A percentile compares a stretch with the other conserved stretches of the same genome.
phyloP scores from a whole-genome alignment of 169 alveolate genomes.

The Toxoplasma gondii region DNA sequence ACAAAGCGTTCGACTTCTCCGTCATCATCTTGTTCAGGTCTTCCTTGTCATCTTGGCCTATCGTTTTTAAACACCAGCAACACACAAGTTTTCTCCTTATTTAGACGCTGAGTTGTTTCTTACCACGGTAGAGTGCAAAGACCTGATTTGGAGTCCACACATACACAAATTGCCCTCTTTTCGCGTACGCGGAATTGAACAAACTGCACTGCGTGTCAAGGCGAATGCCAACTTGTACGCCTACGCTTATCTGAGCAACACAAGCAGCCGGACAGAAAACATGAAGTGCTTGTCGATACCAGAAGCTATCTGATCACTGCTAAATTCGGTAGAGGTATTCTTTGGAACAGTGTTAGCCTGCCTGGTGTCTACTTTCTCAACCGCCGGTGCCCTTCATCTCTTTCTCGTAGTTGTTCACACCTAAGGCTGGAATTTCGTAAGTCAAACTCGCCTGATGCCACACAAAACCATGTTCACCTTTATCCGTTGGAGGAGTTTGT shows the following conservation, averaged over 20 bases:
- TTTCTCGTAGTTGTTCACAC: neutral
- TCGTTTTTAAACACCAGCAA: neutral
- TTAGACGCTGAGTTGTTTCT: neutral
- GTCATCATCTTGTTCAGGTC: neutral
- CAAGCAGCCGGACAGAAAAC: neutral
- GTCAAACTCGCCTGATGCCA: neutral
- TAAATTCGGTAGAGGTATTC: neutral
- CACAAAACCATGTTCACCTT: neutral
- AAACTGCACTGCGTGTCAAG: neutral
- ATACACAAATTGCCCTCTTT: too few relatives aligned
- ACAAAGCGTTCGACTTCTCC: neutral
- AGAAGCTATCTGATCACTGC: neutral
- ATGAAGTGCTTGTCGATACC: neutral
- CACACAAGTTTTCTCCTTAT: neutral
- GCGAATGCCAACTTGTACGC: neutral
- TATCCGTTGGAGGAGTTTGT: neutral
- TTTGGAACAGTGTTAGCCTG: neutral
- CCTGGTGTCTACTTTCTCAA: neutral
- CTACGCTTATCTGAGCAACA: neutral
- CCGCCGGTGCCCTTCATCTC: neutral
- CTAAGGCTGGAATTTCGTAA: neutral
- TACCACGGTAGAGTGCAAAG: neutral
- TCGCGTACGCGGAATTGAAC: neutral
- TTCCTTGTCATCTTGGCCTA: neutral
- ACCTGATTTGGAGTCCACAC: neutral